Base-by-base conservation (phyloP, 2,329 filamentous ascomycete genomes). In the Arthrobotrys sinensis region DNA sequence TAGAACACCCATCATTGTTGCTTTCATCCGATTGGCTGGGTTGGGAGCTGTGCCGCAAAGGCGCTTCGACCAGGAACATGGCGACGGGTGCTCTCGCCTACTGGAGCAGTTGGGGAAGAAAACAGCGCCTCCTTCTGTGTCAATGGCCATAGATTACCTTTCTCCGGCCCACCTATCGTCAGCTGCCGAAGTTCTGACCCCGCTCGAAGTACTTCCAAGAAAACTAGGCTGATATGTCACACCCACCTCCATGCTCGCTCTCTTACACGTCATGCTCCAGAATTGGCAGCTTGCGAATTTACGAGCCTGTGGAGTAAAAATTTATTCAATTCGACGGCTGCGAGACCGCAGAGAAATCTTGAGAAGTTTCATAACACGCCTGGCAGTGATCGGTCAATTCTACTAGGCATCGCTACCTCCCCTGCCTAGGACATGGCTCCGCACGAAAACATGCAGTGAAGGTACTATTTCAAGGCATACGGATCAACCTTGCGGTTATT, bases 1-100 rank as follows among this genome's bases (percentile, higher is more conserved):
- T 34, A 53, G 34, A 16, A 32, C 34, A 40, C 48, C 16, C 64
- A 24, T 12, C 14, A 19, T 57, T 57, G 52, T 38, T 60, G 55
- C 19, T 1, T 66, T 60, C 34, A 40, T 55, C 19, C 55, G 69
- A 66, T 73, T 73, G 62, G 62, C 12, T 43, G 40, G 4, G 2
- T 50, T 38, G 4, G 2, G 16, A 24, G 36, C 69, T 73, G 69
- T 73, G 69, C 69, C 69, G 62, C 69, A 40, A 6, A 50, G 62
- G 69, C 62, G 69, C 69, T 66, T 73, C 60, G 4, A 57, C 14
- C 38, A 52, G 28, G 69, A 21, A 43, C 12, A 60, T 60, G 16
- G 34, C 28, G 48, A 43, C 60, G 43, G 34, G 7, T 28, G 6
- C 36, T 52, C 57, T 64, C 52, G 46, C 34, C 38, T 38, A 19